Conservation (phyloP, 805 yeast genomes). For the Candida chilensis region DNA sequence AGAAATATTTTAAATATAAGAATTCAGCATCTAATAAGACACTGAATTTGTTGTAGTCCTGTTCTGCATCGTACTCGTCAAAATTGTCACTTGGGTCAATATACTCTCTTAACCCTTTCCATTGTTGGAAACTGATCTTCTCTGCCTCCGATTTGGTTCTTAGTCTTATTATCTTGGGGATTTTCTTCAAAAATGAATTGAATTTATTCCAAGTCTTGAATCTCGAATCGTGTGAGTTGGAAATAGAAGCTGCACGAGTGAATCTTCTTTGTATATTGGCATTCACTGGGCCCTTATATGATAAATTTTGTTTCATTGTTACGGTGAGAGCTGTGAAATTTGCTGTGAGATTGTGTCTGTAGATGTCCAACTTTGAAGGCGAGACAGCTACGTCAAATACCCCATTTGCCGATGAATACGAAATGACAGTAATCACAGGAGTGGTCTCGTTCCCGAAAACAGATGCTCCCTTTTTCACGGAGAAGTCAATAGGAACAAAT, state of each 20-base stretch:
- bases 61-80: slow-evolving; percentile 25
- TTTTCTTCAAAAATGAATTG: no score
- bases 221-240: slow-evolving; percentile 3
- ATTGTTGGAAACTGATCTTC: slow-evolving; percentile 22
- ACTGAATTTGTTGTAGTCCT: slow-evolving; percentile 80
- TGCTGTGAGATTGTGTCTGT: slow-evolving; percentile 34
- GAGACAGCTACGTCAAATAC: slow-evolving; percentile 44
- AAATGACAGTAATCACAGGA: slow-evolving; percentile 58
- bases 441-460: slow-evolving; percentile 77
- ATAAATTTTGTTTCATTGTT: slow-evolving; percentile 61
- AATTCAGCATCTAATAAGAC: slow-evolving; percentile 53
- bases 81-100: slow-evolving; percentile 22
- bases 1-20: slow-evolving; percentile 49
- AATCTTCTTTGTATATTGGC: no score
- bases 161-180: no score
- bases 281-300: no score
- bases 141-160: no score
- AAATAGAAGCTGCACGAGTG: slow-evolving; percentile 1
- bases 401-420: slow-evolving; percentile 48
- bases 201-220: slow-evolving; percentile 1
- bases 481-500: slow-evolving; percentile 54
- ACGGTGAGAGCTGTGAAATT: slow-evolving; percentile 45
- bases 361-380: slow-evolving; percentile 43
- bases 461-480: slow-evolving; percentile 57
- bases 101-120: slow-evolving; percentile 79